These are phyloP conservation scores for Dalbergia cochinchinensis DNA, from an alignment of 306 rosid species.

Conservation along the genomic window DNA sequence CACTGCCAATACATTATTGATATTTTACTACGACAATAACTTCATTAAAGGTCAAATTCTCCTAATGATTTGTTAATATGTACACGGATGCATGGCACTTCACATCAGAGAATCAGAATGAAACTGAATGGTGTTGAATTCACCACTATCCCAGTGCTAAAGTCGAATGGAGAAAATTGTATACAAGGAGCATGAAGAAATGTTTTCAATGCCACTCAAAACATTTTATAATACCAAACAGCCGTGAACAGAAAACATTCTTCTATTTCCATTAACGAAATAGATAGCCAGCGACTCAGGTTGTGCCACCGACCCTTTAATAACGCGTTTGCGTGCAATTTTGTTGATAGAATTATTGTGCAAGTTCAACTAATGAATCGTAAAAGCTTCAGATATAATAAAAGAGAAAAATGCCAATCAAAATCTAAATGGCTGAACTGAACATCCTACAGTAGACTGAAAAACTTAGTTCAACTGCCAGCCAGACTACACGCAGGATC, in stretches of 20 bases:
- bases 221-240: conserved; percentile 17
- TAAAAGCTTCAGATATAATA: not conserved
- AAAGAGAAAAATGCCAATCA: conserved; percentile 8
- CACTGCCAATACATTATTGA: not conserved
- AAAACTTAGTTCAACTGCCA: conserved; percentile 21
- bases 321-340: not conserved
- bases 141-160: not conserved
- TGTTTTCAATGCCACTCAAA: not conserved
- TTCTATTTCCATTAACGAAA: conserved; percentile 29
- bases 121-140: not conserved
- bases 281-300: not conserved
- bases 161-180: not conserved
- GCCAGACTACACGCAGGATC: conserved; percentile 26
- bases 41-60: not conserved
- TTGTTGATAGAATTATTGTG: conserved; percentile 6
- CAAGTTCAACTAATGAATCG: not conserved
- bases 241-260: not conserved
- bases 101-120: not conserved
- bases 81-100: not conserved
- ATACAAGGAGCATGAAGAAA: not conserved
- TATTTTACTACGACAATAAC: not conserved
- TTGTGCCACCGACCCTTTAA: not conserved
- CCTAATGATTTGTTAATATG: not conserved
- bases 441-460: not conserved
- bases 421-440: conserved; percentile 19